Percentiles rank a stretch among this genome's conserved stretches.
Evolutionary conservation across 768 basidiomycete species (phyloP).

Genomic region (Strobilomyces dryophilus): DNA sequence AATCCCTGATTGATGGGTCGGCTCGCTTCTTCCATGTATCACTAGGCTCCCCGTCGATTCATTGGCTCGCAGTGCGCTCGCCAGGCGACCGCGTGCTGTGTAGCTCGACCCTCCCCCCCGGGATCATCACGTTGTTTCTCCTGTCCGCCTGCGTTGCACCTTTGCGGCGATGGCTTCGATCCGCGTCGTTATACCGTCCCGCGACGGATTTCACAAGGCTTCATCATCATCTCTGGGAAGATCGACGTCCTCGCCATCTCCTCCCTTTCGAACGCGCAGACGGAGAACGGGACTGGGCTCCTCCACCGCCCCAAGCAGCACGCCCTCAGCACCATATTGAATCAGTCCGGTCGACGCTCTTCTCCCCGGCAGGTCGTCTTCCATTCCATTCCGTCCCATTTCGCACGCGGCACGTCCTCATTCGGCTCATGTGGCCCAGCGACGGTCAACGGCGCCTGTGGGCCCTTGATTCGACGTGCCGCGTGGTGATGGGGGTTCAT

Average conservation of each 20-base stretch:
- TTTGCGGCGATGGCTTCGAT: background rate
- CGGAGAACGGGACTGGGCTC: background rate
- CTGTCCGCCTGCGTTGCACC: background rate
- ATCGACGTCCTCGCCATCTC: no score
- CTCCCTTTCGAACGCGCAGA: background rate
- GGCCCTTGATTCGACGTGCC: background rate
- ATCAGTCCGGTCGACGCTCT: background rate
- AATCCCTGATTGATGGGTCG: background rate
- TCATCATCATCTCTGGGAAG: background rate
- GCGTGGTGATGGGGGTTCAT: conserved; percentile 12
- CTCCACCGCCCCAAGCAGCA: background rate
- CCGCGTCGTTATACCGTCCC: background rate
- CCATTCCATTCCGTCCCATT: conserved; percentile 13
- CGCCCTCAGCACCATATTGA: conserved; percentile 1
- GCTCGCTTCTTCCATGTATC: background rate
- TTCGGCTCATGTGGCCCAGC: conserved; percentile 10
- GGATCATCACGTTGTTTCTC: background rate
- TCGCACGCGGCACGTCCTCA: background rate
- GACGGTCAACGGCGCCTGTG: background rate
- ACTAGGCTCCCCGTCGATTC: background rate
- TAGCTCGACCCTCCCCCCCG: background rate
- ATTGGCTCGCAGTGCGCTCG: background rate
- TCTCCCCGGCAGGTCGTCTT: background rate
- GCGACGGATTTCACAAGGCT: background rate
- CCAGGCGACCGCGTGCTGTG: no score